Conservation (phyloP, 2,329 filamentous ascomycete genomes). For the Pseudocercospora fijiensis region DNA sequence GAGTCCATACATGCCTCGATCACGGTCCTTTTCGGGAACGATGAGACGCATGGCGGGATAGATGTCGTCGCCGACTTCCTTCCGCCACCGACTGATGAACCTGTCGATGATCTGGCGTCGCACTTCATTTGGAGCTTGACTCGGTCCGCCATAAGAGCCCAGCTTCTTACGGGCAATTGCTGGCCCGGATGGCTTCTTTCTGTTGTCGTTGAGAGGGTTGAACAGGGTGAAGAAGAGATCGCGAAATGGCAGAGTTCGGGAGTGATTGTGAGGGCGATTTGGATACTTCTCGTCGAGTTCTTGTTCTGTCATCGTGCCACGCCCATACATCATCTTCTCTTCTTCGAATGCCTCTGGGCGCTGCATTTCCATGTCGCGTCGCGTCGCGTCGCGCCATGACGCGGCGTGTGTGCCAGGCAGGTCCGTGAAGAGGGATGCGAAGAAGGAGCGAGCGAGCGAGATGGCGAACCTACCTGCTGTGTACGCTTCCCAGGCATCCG, state of each 20-base stretch:
- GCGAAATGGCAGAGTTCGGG: slow-evolving; percentile 77
- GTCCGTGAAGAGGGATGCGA: background rate
- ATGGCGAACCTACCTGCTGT: background rate
- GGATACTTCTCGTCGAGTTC: slow-evolving; percentile 65
- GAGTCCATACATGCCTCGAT: slow-evolving; percentile 87
- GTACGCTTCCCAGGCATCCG: background rate
- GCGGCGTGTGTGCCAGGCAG: background rate
- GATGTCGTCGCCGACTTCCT: slow-evolving; percentile 85
- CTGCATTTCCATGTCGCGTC: slow-evolving; percentile 37
- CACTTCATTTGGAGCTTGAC: slow-evolving; percentile 66
- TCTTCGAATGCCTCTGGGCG: slow-evolving; percentile 48
- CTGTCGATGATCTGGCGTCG: slow-evolving; percentile 77
- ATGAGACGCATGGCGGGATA: slow-evolving; percentile 91
- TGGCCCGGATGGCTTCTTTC: slow-evolving; percentile 64
- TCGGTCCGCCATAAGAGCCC: slow-evolving; percentile 55
- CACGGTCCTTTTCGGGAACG: slow-evolving; percentile 86
- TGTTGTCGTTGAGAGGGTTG: slow-evolving; percentile 75
- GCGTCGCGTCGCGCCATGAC: slow-evolving; percentile 1
- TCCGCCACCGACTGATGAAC: slow-evolving; percentile 84
- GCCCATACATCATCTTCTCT: slow-evolving; percentile 51
- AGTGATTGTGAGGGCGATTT: slow-evolving; percentile 76
- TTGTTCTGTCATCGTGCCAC: slow-evolving; percentile 45
- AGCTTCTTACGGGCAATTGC: slow-evolving; percentile 56
- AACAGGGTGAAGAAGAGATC: slow-evolving; percentile 76
- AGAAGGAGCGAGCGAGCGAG: background rate